Evolutionary conservation across 192 early-diverging fungal genomes (phyloP).

Genomic region (Entophlyctis helioformis): DNA sequence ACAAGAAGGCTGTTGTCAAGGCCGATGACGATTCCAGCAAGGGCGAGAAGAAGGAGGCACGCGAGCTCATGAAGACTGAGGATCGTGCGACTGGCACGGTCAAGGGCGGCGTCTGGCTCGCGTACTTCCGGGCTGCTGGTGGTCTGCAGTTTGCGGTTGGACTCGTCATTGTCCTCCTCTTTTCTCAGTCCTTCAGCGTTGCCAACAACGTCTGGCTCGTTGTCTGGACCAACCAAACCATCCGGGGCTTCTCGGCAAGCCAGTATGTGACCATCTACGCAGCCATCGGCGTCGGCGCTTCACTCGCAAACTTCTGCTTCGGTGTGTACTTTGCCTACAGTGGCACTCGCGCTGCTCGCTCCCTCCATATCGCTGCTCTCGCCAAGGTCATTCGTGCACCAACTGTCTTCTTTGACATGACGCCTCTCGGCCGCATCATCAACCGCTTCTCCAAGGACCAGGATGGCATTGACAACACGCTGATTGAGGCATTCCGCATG

Average conservation of each 20-base stretch:
- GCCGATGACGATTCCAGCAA: too few species aligned
- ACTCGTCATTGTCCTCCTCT: conserved; percentile 29
- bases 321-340: conserved; percentile 49
- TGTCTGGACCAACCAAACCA: conserved; percentile 39
- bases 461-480: conserved; percentile 55
- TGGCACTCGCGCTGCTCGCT: conserved; percentile 46
- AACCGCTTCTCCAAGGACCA: conserved; percentile 59
- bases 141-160: conserved; percentile 34
- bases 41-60: too few species aligned
- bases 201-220: conserved; percentile 59
- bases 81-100: conserved; percentile 74
- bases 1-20: too few species aligned
- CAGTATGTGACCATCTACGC: conserved; percentile 60
- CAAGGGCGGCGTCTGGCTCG: conserved; percentile 59
- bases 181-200: conserved; percentile 42
- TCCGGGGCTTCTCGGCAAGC: conserved; percentile 9
- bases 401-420: conserved; percentile 65
- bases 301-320: conserved; percentile 35
- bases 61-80: conserved; percentile 71
- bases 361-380: conserved; percentile 59
- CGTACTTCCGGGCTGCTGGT: conserved; percentile 57
- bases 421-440: conserved; percentile 63
- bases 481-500: conserved; percentile 54
- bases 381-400: conserved; percentile 60
- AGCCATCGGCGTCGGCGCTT: conserved; percentile 50